Evolutionary conservation across 768 basidiomycete genomes (phyloP).

Genomic region (Auricularia sp.): DNA sequence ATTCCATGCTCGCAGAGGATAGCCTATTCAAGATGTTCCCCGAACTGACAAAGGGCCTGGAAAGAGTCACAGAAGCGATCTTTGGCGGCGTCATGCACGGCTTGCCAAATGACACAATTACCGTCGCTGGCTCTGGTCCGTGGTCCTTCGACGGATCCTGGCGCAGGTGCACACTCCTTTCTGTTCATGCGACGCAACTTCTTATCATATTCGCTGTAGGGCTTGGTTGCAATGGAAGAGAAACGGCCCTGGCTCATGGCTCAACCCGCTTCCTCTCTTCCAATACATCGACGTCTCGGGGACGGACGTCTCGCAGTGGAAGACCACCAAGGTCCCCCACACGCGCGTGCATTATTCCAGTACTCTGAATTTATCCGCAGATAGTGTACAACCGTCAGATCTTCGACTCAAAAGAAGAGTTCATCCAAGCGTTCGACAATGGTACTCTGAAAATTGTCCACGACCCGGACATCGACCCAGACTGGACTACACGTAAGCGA

Average conservation of each 20-base stretch:
- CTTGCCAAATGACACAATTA: constrained; percentile 39
- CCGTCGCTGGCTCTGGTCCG: constrained; percentile 37
- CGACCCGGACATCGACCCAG: constrained; percentile 24
- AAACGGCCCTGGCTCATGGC: constrained; percentile 40
- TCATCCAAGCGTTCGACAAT: constrained; percentile 43
- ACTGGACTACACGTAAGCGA: constrained; percentile 41
- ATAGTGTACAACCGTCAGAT: constrained; percentile 53
- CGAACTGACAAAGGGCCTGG: constrained; percentile 2
- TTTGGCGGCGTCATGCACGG: constrained; percentile 38
- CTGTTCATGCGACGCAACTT: constrained; percentile 9
- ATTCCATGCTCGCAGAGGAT: not conserved
- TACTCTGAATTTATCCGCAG: constrained; percentile 16
- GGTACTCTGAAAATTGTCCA: constrained; percentile 36
- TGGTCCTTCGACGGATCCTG: constrained; percentile 53
- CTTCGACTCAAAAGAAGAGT: constrained; percentile 38
- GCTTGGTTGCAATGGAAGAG: constrained; percentile 42
- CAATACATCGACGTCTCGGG: constrained; percentile 49
- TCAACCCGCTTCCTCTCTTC: constrained; percentile 48
- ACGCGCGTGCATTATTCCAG: not conserved
- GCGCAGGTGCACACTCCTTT: constrained; percentile 22
- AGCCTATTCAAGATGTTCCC: not conserved
- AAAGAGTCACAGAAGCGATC: constrained; percentile 29
- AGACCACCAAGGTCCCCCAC: constrained; percentile 35
- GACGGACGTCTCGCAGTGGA: constrained; percentile 42
- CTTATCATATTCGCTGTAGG: constrained; percentile 13